Evolutionary conservation across 2,329 filamentous ascomycete species (phyloP), one percentile per base, ranked within the genome.

Genomic region (Penicillium brasilianum): DNA sequence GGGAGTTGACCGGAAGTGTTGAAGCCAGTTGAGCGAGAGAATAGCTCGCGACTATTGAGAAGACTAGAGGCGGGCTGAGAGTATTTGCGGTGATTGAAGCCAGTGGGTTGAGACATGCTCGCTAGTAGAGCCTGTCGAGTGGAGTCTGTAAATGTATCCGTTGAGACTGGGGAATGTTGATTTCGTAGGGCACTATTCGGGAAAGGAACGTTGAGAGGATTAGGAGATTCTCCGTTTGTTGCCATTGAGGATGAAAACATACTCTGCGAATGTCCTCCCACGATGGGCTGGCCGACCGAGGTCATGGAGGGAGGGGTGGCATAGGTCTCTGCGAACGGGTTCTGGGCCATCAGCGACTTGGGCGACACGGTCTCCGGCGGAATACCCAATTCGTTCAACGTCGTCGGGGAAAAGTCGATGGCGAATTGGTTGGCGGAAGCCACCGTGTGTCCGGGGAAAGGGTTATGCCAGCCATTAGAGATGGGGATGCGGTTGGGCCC

Each of bases 261-360:
- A 73, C 83, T 83, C 71, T 80, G 82, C 66, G 80, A 83, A 77
- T 84, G 80, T 75, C 87, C 88, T 67, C 88, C 85, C 79, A 93
- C 84, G 72, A 89, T 81, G 66, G 89, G 86, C 60, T 89, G 88
- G 78, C 89, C 92, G 78, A 93, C 82, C 64, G 89, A 88, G 74
- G 84, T 88, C 81, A 94, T 84, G 62, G 90, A 87, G 65, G 91
- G 90, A 62, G 92, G 90, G 30, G 91, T 90, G 65, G 91, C 89
- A 73, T 96, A 91, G 75, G 88, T 84, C 75, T 95, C 91, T 75
- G 77, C 74, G 67, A 86, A 87, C 68, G 87, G 84, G 71, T 86
- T 88, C 77, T 92, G 90, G 70, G 89, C 87, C 73, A 87, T 82
- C 46, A 90, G 77, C 65, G 89, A 89, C 75, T 93, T 91, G 51